These are phyloP conservation scores for Xylariaceae sp. DNA, from an alignment of 2,329 filamentous ascomycete species.

Conservation along the genomic window DNA sequence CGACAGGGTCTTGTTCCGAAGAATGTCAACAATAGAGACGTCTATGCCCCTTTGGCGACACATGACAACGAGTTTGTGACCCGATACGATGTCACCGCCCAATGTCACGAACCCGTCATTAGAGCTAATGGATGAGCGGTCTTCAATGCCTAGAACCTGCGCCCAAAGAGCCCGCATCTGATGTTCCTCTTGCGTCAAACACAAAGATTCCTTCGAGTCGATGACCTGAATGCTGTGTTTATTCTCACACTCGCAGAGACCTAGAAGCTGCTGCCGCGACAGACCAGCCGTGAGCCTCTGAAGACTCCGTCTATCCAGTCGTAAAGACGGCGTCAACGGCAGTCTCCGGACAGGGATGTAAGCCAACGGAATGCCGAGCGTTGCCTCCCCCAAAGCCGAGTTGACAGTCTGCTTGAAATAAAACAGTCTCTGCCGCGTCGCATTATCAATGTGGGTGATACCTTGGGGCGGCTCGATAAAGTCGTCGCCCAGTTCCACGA, in stretches of 20 bases:
- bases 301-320: conserved; percentile 46
- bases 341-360: conserved; percentile 46
- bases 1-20: conserved; percentile 39
- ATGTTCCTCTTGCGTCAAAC: conserved; percentile 44
- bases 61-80: conserved; percentile 39
- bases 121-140: conserved; percentile 36
- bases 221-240: conserved; percentile 34
- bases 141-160: conserved; percentile 36
- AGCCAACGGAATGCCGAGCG: conserved; percentile 41
- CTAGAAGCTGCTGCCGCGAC: conserved; percentile 40
- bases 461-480: conserved; percentile 36
- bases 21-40: conserved; percentile 40
- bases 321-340: conserved; percentile 46
- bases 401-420: conserved; percentile 42
- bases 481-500: conserved; percentile 43
- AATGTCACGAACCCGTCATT: conserved; percentile 42
- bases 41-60: conserved; percentile 41
- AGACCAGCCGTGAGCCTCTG: conserved; percentile 41
- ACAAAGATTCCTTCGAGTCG: conserved; percentile 43
- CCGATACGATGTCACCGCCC: conserved; percentile 44
- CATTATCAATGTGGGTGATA: conserved; percentile 35
- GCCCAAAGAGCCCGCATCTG: conserved; percentile 46
- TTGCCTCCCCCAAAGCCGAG: conserved; percentile 35
- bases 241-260: conserved; percentile 37
- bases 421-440: conserved; percentile 41